Conservation (phyloP, 352 stramenopile species). For the Elongisporangium prolatum region DNA sequence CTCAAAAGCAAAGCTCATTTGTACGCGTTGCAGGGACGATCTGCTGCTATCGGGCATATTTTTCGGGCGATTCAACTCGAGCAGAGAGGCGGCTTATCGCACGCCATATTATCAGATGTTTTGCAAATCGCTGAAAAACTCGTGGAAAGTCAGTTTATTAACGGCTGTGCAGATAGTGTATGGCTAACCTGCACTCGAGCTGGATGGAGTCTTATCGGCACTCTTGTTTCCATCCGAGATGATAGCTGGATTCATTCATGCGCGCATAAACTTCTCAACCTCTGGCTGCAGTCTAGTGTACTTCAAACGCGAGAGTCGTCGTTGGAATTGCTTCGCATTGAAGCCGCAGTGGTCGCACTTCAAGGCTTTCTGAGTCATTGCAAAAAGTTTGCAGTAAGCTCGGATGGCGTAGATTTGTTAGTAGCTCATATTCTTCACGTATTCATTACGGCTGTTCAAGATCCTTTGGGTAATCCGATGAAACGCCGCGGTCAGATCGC, state of each 20-base stretch:
- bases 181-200: slow-evolving; percentile 85
- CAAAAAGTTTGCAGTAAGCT: slow-evolving; percentile 20
- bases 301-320: slow-evolving; percentile 78
- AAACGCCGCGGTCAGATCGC: slow-evolving; percentile 81
- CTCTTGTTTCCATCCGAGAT: slow-evolving; percentile 60
- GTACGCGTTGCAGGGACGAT: slow-evolving; percentile 74
- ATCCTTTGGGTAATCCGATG: slow-evolving; percentile 61
- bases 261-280: slow-evolving; percentile 49
- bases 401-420: slow-evolving; percentile 48
- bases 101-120: slow-evolving; percentile 54
- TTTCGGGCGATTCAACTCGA: slow-evolving; percentile 44
- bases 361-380: slow-evolving; percentile 50
- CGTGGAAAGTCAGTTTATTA: slow-evolving; percentile 75
- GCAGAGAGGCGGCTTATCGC: slow-evolving; percentile 38
- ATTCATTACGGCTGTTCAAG: slow-evolving; percentile 52
- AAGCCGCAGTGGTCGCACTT: slow-evolving; percentile 69
- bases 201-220: slow-evolving; percentile 75
- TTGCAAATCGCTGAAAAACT: slow-evolving; percentile 65
- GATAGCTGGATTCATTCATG: slow-evolving; percentile 53
- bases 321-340: slow-evolving; percentile 77
- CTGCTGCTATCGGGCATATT: slow-evolving; percentile 61
- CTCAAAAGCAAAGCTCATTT: slow-evolving; percentile 60
- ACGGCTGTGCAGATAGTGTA: slow-evolving; percentile 71
- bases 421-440: slow-evolving; percentile 67
- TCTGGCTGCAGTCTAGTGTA: slow-evolving; percentile 77